Conservation (phyloP, 192 early-diverging fungal species). For the Dissophora ornata region DNA sequence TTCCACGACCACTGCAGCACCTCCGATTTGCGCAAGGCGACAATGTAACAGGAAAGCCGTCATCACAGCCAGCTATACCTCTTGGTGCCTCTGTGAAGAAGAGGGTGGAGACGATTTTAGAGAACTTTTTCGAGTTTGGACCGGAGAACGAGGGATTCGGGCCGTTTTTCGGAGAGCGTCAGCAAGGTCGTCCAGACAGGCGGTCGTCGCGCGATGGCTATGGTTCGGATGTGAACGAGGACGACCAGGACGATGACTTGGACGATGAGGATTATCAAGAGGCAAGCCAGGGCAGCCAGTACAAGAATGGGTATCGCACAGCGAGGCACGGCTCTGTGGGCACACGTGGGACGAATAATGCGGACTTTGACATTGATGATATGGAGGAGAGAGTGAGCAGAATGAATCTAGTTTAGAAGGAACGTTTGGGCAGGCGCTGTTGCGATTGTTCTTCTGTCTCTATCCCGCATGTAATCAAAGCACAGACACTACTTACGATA, state of each 20-base stretch:
- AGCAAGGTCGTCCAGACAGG: neutral
- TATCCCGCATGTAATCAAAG: too few species aligned
- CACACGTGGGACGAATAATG: neutral
- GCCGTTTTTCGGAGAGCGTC: slow-evolving; percentile 44
- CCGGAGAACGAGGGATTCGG: slow-evolving; percentile 52
- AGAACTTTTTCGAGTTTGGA: slow-evolving; percentile 56
- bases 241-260: slow-evolving; percentile 41
- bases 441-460: too few species aligned
- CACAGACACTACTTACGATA: too few species aligned
- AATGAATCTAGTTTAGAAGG: slow-evolving; percentile 28
- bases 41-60: neutral
- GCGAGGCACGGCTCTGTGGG: neutral
- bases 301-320: slow-evolving; percentile 18
- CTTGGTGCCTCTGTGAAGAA: slow-evolving; percentile 43
- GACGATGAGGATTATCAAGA: slow-evolving; percentile 31
- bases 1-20: slow-evolving; percentile 42
- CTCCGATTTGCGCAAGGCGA: slow-evolving; percentile 30
- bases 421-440: too few species aligned
- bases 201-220: slow-evolving; percentile 21
- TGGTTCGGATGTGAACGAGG: slow-evolving; percentile 30
- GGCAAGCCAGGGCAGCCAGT: neutral
- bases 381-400: slow-evolving; percentile 47
- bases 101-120: slow-evolving; percentile 48
- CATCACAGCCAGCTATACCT: neutral
- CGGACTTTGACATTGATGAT: slow-evolving; percentile 52